Evolutionary conservation across 768 basidiomycete species (phyloP).

Genomic region (Termitomyces eurrhizus): DNA sequence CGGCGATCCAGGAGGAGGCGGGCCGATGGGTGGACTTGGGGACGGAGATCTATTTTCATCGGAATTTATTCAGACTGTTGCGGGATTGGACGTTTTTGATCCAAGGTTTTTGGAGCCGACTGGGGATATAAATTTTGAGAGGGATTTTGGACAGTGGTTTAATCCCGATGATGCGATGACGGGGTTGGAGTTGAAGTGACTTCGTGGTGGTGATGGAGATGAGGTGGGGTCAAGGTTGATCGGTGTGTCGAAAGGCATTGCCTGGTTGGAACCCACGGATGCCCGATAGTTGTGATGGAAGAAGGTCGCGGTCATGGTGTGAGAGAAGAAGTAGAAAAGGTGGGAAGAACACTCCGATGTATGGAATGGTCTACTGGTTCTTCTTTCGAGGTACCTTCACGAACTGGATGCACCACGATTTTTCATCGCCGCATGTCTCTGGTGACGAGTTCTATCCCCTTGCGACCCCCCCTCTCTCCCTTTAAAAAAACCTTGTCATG

Average conservation of each 20-base stretch:
- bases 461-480: background rate
- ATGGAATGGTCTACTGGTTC: background rate
- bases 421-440: background rate
- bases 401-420: background rate
- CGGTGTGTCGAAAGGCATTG: background rate
- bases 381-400: background rate
- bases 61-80: conserved; percentile 46
- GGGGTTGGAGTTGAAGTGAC: conserved; percentile 20
- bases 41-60: conserved; percentile 20
- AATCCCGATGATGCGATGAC: conserved; percentile 45
- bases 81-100: conserved; percentile 39
- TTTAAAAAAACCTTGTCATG: background rate
- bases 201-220: background rate
- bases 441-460: background rate
- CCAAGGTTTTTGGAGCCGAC: conserved; percentile 38
- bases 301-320: background rate
- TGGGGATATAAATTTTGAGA: conserved; percentile 59
- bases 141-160: conserved; percentile 78
- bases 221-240: background rate
- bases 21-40: conserved; percentile 6
- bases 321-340: background rate
- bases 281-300: background rate
- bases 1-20: conserved; percentile 14
- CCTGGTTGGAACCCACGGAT: background rate
- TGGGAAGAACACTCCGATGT: conserved; percentile 2